Evolutionary conservation across 108 stramenopile genomes (phyloP), one percentile per base, ranked within the genome.

Genomic region (Phaeodactylum tricornutum): DNA sequence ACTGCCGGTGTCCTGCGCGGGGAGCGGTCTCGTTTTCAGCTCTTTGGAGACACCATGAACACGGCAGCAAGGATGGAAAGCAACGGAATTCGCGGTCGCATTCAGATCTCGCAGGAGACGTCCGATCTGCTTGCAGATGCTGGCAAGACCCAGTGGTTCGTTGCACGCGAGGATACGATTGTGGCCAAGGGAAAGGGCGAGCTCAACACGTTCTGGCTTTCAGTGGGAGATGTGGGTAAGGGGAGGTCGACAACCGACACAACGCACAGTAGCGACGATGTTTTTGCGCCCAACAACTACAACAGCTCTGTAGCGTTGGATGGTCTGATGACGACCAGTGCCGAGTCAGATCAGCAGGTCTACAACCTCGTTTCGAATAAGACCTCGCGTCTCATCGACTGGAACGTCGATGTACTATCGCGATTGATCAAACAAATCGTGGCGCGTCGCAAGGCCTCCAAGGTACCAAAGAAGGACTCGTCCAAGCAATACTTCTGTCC

Each of bases 11-110:
- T 77, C 11, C 47, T 77, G 16, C 71, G 75, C 1, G 75, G 75
- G 27, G 64, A 68, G 21, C 69, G 62, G 37, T 62, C 68, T 21
- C 64, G 75, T 5, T 77, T 77, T 25, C 67, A 72, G 33, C 39
- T 77, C 1, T 77, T 77, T 38, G 75, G 75, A 15, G 75, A 77
- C 40, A 77, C 75, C 0, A 64, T 77, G 39, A 77, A 77, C 39
- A 77, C 75, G 4, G 75, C 75, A 3, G 60, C 67, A 8, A 45
- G 67, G 31, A 77, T 72, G 75, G 75, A 77, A 33, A 69, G 67
- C 44, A 77, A 67, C 11, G 64, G 75, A 2, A 25, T 29, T 38
- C 35, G 31, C 42, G 50, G 44, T 29, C 44, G 25, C 11, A 44
- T 55, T 16, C 54, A 55, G 43, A 63, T 73, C 8, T 77, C 75